Base-by-base conservation (phyloP, 2,329 filamentous ascomycete genomes). In the Colletotrichum sp. region DNA sequence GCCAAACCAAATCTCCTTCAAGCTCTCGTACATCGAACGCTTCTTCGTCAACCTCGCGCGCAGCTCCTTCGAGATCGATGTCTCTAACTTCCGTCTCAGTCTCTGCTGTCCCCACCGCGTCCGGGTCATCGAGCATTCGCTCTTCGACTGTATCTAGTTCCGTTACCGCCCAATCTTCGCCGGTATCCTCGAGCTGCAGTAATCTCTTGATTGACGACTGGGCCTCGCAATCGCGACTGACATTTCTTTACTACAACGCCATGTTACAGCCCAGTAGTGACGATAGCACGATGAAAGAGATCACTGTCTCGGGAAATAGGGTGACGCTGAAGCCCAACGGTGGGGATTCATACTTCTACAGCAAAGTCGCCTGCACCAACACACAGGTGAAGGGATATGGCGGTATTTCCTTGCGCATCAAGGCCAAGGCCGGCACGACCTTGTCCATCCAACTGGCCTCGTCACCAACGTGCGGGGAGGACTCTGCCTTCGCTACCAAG, bases 231-330 rank as follows among this genome's bases (percentile, higher is more conserved):
- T 92, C 91, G 14, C 89, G 91, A 28, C 81, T 93, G 72, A 92
- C 90, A 1, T 93, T 93, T 82, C 83, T 93, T 24, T 90, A 86
- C 80, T 92, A 92, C 84, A 93, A 93, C 79, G 86, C 91, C 59
- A 84, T 92, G 84, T 83, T 89, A 4, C 84, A 89, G 78, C 85
- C 91, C 4, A 89, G 89, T 14, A 91, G 90, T 48, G 89, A 92
- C 77, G 91, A 92, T 81, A 87, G 83, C 4, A 89, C 88, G 7
- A 91, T 92, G 89, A 84, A 86, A 24, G 91, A 89, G 3, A 83
- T 92, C 34, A 84, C 86, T 14, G 89, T 92, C 59, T 86, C 86
- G 72, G 87, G 89, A 79, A 82, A 87, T 82, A 87, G 85, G 63
- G 84, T 91, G 1, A 90, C 89, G 12, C 83, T 92, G 18, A 90